A percentile compares a stretch with the other conserved stretches of the same genome.
Conservation (phyloP, 768 basidiomycete genomes). For the Panus rudis region DNA sequence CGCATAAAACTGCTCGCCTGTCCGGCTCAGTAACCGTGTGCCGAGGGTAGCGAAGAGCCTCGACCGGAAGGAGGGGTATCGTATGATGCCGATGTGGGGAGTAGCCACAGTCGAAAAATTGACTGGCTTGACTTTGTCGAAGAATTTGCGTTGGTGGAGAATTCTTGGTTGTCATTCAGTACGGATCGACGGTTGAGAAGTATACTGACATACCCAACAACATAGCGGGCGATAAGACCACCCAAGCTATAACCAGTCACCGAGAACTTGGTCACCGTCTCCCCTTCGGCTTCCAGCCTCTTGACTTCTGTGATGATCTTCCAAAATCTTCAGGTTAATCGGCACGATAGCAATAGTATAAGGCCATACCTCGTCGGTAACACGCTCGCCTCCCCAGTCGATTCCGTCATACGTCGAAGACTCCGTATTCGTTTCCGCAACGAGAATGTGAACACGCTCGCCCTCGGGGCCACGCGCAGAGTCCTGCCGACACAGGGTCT, state of each 20-base stretch:
- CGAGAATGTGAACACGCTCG: constrained; percentile 51
- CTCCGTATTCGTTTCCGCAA: constrained; percentile 58
- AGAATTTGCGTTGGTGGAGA: constrained; percentile 65
- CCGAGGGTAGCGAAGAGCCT: constrained; percentile 49
- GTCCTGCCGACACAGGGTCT: constrained; percentile 26
- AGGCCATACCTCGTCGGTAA: constrained; percentile 65
- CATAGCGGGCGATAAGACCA: constrained; percentile 75
- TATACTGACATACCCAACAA: constrained; percentile 48
- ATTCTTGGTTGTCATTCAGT: constrained; percentile 37
- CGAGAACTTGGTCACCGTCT: constrained; percentile 61
- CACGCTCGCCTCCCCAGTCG: constrained; percentile 78
- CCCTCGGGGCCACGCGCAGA: constrained; percentile 23
- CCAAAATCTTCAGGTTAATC: background rate
- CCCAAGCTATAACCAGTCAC: constrained; percentile 77
- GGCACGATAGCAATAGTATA: background rate
- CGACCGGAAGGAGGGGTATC: constrained; percentile 55
- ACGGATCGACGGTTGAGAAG: background rate
- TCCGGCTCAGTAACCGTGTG: constrained; percentile 64
- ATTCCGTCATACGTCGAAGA: constrained; percentile 76
- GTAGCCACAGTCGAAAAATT: constrained; percentile 84
- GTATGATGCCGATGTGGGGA: constrained; percentile 72
- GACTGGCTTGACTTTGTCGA: constrained; percentile 59
- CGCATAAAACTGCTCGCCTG: constrained; percentile 56
- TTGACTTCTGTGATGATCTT: constrained; percentile 54
- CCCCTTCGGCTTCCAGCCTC: constrained; percentile 44